These are phyloP conservation scores for Intubia oerlemansii DNA, from an alignment of 2,329 filamentous ascomycete species.

Conservation along the genomic window DNA sequence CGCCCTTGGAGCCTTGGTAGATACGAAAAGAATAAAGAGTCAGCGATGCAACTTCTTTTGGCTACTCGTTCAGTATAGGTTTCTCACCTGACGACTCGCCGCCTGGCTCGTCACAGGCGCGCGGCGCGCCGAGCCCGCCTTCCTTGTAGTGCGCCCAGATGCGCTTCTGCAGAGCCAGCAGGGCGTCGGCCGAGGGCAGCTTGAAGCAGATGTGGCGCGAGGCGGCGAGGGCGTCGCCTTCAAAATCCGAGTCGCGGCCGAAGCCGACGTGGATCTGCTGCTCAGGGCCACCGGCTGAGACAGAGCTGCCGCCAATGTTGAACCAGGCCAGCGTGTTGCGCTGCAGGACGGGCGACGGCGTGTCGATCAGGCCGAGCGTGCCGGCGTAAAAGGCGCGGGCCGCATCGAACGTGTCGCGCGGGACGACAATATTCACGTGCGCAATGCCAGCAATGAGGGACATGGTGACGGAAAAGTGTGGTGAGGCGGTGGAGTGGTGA, in stretches of 20 bases:
- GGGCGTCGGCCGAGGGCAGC: slow-evolving; percentile 22
- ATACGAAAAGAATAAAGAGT: neutral
- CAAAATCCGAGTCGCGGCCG: slow-evolving; percentile 15
- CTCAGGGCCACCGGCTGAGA: no score
- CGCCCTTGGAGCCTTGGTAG: slow-evolving; percentile 20
- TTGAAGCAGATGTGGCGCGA: slow-evolving; percentile 37
- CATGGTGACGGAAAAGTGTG: no score
- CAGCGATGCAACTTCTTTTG: no score
- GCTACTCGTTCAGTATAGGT: neutral
- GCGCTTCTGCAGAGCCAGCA: slow-evolving; percentile 22
- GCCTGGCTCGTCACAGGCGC: slow-evolving; percentile 32
- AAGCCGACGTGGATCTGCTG: slow-evolving; percentile 36
- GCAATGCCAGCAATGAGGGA: slow-evolving; percentile 16
- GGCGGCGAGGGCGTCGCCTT: slow-evolving; percentile 12
- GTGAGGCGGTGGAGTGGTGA: neutral
- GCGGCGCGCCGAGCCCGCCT: slow-evolving; percentile 27
- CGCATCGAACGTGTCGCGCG: slow-evolving; percentile 24
- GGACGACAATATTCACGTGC: slow-evolving; percentile 33
- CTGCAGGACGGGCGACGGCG: slow-evolving; percentile 30
- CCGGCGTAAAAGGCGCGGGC: slow-evolving; percentile 31
- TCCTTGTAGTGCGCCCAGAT: slow-evolving; percentile 28
- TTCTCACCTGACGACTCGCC: slow-evolving; percentile 13
- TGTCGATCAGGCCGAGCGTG: slow-evolving; percentile 30
- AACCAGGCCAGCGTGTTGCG: slow-evolving; percentile 34
- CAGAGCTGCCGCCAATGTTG: slow-evolving; percentile 27